A percentile compares a stretch with the other conserved stretches of the same genome.
Evolutionary conservation across 495 filamentous ascomycete species (phyloP).

Genomic region (Neurospora hispaniola): DNA sequence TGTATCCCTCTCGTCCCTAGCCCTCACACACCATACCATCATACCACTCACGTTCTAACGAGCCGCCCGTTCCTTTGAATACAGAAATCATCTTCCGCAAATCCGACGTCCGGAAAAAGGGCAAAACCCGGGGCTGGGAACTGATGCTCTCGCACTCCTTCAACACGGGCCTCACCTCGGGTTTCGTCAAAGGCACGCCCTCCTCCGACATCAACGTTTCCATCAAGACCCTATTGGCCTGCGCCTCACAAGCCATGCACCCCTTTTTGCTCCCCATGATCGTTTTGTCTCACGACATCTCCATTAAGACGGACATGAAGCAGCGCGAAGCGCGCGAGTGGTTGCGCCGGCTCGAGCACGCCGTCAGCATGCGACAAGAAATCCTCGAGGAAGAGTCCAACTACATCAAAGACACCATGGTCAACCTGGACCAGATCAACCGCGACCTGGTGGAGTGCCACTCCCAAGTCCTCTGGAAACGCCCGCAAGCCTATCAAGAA

Average conservation of each 20-base stretch:
- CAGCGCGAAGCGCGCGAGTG: constrained; percentile 47
- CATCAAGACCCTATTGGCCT: constrained; percentile 36
- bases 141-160: constrained; percentile 47
- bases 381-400: constrained; percentile 36
- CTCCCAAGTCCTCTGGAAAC: constrained; percentile 46
- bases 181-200: constrained; percentile 43
- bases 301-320: constrained; percentile 36
- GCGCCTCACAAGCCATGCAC: constrained; percentile 35
- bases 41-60: neutral
- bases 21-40: neutral
- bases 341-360: constrained; percentile 44
- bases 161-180: constrained; percentile 38
- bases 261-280: constrained; percentile 45
- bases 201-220: constrained; percentile 36
- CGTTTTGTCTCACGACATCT: constrained; percentile 42
- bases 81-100: constrained; percentile 46
- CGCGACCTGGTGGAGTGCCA: constrained; percentile 48
- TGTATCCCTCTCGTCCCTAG: neutral
- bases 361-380: constrained; percentile 45
- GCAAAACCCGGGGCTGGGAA: constrained; percentile 47
- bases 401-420: constrained; percentile 34
- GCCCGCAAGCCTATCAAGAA: constrained; percentile 46
- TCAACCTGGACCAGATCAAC: constrained; percentile 45
- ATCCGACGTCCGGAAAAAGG: constrained; percentile 47
- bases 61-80: neutral